A percentile compares a stretch with the other conserved stretches of the same genome.
These are phyloP conservation scores for Blastocystis sp. DNA, from an alignment of 352 stramenopile species.

Conservation along the genomic window DNA sequence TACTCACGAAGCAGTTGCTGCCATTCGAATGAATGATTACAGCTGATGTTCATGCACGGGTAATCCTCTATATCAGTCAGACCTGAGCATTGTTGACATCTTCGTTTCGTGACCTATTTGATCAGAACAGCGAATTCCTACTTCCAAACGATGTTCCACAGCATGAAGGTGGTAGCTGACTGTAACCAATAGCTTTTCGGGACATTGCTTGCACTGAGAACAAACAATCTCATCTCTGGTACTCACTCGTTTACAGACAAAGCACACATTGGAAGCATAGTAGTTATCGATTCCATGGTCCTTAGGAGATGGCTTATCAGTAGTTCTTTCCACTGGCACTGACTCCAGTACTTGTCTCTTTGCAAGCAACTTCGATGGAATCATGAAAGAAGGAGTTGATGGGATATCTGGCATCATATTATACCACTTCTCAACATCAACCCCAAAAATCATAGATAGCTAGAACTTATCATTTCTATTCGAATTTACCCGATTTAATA, in stretches of 20 bases:
- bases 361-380: background rate
- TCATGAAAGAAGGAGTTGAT: background rate
- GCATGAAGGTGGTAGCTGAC: background rate
- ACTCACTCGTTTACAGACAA: background rate
- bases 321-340: background rate
- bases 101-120: background rate
- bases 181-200: background rate
- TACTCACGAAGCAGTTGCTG: background rate
- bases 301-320: background rate
- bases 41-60: constrained; percentile 15
- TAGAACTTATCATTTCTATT: background rate
- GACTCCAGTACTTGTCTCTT: background rate
- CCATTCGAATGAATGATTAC: background rate
- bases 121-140: background rate
- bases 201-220: background rate
- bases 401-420: background rate
- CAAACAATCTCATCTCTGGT: background rate
- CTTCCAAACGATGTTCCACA: background rate
- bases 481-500: constrained; percentile 32
- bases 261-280: constrained; percentile 7
- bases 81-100: background rate
- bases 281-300: constrained; percentile 8
- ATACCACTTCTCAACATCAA: background rate
- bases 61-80: constrained; percentile 19
- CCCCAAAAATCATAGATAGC: background rate